Evolutionary conservation across 176 grass and related monocot species (phyloP).

Genomic region (Carex cristatella): DNA sequence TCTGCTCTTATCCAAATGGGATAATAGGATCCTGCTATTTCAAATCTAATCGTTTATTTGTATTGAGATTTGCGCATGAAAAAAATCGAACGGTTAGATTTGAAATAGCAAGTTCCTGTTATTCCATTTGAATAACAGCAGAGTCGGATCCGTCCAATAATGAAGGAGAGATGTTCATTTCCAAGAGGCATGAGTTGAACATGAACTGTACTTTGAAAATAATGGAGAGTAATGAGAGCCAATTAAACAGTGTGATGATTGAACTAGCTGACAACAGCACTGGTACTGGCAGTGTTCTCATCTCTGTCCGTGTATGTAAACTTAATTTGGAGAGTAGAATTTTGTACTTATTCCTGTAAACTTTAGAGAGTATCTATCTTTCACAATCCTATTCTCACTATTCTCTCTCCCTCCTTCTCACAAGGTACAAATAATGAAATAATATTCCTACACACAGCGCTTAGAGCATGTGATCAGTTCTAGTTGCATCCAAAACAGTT

Average conservation of each 20-base stretch:
- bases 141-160: too few species aligned
- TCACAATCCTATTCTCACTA: background rate
- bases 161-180: background rate
- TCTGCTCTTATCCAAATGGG: too few species aligned
- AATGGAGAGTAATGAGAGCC: background rate
- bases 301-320: background rate
- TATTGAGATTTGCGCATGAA: too few species aligned
- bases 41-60: too few species aligned
- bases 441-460: constrained; percentile 6
- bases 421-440: constrained; percentile 1
- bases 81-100: too few species aligned
- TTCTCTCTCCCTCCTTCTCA: background rate
- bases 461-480: constrained; percentile 16
- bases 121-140: too few species aligned
- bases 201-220: background rate
- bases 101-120: too few species aligned
- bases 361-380: background rate
- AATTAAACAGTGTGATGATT: background rate
- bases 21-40: too few species aligned
- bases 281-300: background rate
- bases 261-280: background rate
- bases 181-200: background rate
- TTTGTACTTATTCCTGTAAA: background rate
- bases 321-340: background rate
- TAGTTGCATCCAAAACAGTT: constrained; percentile 9